Percentiles rank a stretch among this genome's conserved stretches.
Conservation (phyloP, 2,329 filamentous ascomycete species). For the Arthrobotrys conoides region DNA sequence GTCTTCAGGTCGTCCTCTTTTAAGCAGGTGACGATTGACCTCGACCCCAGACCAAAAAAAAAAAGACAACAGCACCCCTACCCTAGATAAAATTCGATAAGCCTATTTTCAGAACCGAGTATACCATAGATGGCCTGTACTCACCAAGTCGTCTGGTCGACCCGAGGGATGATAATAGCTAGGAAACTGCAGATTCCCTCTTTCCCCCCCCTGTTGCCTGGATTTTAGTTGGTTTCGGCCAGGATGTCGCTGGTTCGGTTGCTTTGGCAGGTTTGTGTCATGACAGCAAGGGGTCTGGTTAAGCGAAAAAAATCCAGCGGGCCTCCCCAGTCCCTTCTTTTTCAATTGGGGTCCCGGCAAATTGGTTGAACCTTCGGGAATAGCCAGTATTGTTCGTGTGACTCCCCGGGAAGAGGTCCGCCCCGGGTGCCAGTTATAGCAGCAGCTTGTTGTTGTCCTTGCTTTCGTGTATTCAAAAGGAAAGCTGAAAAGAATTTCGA, state of each 20-base stretch:
- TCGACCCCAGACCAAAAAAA: background rate
- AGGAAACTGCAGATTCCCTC: slow-evolving; percentile 54
- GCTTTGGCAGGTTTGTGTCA: slow-evolving; percentile 61
- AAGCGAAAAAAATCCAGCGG: slow-evolving; percentile 56
- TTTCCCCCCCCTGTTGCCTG: slow-evolving; percentile 58
- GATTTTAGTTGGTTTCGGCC: slow-evolving; percentile 61
- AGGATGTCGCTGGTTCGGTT: slow-evolving; percentile 56
- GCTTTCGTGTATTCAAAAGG: too few species aligned
- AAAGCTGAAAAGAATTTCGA: too few species aligned
- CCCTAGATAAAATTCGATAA: slow-evolving; percentile 43
- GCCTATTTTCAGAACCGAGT: slow-evolving; percentile 26
- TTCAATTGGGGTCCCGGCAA: slow-evolving; percentile 38
- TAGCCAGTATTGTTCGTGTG: slow-evolving; percentile 8
- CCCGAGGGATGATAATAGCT: slow-evolving; percentile 47
- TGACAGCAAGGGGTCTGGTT: slow-evolving; percentile 53
- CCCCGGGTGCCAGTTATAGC: background rate
- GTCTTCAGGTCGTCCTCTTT: slow-evolving; percentile 27
- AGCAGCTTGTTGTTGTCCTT: too few species aligned
- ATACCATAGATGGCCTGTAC: slow-evolving; percentile 52
- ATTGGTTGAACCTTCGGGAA: slow-evolving; percentile 51
- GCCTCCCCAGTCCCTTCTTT: slow-evolving; percentile 33
- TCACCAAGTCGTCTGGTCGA: slow-evolving; percentile 42
- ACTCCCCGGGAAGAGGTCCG: slow-evolving; percentile 16
- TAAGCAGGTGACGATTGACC: slow-evolving; percentile 21
- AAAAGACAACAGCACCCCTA: background rate